Base-by-base conservation (phyloP, 1,284 basidiomycete species). In the Spongiforma sp. region DNA sequence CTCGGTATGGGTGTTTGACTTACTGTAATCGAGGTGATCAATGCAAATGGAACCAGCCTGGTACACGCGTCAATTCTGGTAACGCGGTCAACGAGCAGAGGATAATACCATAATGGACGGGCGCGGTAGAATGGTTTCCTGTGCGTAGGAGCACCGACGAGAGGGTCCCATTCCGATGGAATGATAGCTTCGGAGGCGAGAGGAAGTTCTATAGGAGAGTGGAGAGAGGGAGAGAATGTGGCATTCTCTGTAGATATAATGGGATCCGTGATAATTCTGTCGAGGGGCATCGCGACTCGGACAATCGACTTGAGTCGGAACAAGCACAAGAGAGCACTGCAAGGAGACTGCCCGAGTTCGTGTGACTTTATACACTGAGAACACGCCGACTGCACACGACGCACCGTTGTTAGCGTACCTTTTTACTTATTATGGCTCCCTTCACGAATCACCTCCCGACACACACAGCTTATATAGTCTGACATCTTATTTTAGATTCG, bases 11-110 rank as follows among this genome's bases (percentile, higher is more conserved):
- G 39, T 37, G 33, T 50, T 34, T 24, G 10, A 83, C 87, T 74
- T 72, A 93, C 90, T 53, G 85, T 85, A 34, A 93, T 68, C 5
- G 90, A 83, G 24, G 86, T 84, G n/a, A 83, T 78, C 46, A 93
- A 76, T 6, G 86, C 89, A 72, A 93, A 91, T 2, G 91, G 91
- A 32, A 91, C 89, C 21, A 93, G 83, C 90, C 90, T 93, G 65
- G 48, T n/a, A 54, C 39, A 58, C 15, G 59, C 50, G 58, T 69
- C 37, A 68, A 43, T 56, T 48, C 41, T 37, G 19, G 52, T 33
- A 14, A 60, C 46, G 54, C 24, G 50, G 68, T 60, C 63, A n/a
- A 77, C 8, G 43, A 57, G 34, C 26, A 57, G 53, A 37, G 54
- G 54, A 46, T 65, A 67, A 58, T 72, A 84, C 88, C 89, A 90